phyloP scores from a whole-genome alignment of 78 protist species.

The Blattamonas nauphoetae region DNA sequence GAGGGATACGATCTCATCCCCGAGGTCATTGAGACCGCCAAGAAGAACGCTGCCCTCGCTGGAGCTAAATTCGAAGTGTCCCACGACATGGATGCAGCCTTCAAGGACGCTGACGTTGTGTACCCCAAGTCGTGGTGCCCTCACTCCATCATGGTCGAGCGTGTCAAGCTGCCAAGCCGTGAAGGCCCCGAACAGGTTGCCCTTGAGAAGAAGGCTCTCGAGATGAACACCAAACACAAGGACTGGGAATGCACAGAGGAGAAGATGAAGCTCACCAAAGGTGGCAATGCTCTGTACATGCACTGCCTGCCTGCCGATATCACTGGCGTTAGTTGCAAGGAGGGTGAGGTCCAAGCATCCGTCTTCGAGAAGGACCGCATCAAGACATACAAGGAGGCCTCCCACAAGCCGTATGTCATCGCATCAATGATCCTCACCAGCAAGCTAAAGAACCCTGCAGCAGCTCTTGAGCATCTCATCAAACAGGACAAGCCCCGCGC shows the following conservation, averaged over 20 bases:
- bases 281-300: constrained; percentile 24
- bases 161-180: constrained; percentile 9
- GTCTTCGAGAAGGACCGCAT: constrained; percentile 39
- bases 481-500: background rate
- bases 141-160: background rate
- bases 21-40: constrained; percentile 31
- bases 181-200: constrained; percentile 12
- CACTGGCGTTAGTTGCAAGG: constrained; percentile 24
- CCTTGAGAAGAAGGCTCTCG: constrained; percentile 17
- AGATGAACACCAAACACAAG: constrained; percentile 19
- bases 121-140: constrained; percentile 42
- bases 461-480: background rate
- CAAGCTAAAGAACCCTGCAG: background rate
- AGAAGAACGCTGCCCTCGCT: background rate
- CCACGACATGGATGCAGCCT: constrained; percentile 41
- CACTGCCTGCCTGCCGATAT: constrained; percentile 48
- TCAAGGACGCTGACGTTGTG: constrained; percentile 39
- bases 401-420: constrained; percentile 30
- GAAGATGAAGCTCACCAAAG: constrained; percentile 9
- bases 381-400: constrained; percentile 36
- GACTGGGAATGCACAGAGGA: constrained; percentile 34
- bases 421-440: constrained; percentile 12
- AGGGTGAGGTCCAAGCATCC: constrained; percentile 25
- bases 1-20: constrained; percentile 44
- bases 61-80: constrained; percentile 28